Percentiles rank a stretch among this genome's conserved stretches.
Evolutionary conservation across 768 basidiomycete genomes (phyloP).

Genomic region (Podaxis pistillaris): DNA sequence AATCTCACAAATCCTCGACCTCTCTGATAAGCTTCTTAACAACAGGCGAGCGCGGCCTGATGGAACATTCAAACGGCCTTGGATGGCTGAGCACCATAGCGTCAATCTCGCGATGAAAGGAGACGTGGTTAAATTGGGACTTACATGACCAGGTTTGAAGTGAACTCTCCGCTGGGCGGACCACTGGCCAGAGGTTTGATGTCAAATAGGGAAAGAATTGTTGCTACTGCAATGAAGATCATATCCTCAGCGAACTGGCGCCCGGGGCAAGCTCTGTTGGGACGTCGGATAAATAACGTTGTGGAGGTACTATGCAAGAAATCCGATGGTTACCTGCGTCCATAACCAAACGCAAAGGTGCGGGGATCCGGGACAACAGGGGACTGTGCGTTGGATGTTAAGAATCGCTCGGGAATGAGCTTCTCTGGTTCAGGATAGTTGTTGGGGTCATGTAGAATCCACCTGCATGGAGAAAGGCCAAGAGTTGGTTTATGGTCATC

Average conservation of each 20-base stretch:
- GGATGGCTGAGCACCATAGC: constrained; percentile 3
- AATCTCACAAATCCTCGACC: neutral
- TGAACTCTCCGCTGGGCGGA: constrained; percentile 6
- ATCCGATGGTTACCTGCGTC: constrained; percentile 2
- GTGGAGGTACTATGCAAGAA: neutral
- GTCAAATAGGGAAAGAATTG: constrained; percentile 24
- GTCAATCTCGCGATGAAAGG: neutral
- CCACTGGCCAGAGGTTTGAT: constrained; percentile 13
- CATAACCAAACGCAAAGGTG: constrained; percentile 10
- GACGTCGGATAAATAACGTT: neutral
- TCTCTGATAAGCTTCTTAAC: constrained; percentile 11
- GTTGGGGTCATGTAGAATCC: constrained; percentile 24
- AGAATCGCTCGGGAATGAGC: constrained; percentile 21
- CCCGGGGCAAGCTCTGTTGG: constrained; percentile 25
- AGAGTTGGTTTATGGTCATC: neutral
- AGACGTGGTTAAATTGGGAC: neutral
- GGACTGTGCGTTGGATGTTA: neutral
- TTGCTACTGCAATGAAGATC: constrained; percentile 22
- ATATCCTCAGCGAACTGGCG: constrained; percentile 24
- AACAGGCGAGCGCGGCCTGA: constrained; percentile 11
- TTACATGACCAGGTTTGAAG: constrained; percentile 6
- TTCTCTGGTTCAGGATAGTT: constrained; percentile 19
- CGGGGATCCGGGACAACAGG: neutral
- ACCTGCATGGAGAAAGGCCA: constrained; percentile 16
- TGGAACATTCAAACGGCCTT: constrained; percentile 16